Base-by-base conservation (phyloP, 257 asterid genomes). In the Gentiana dahurica region DNA sequence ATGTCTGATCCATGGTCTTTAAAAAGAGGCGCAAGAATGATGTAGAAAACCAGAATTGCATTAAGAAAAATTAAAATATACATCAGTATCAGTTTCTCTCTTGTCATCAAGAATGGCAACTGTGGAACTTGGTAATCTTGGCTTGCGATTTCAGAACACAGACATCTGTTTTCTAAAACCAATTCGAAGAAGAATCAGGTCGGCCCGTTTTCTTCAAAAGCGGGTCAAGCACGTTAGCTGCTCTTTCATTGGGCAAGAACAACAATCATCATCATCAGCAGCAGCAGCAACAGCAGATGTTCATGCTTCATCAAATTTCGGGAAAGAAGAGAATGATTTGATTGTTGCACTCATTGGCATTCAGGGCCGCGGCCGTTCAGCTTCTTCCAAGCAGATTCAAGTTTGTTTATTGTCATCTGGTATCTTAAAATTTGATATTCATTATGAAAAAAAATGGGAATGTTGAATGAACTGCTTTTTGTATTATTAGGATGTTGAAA, bases 351-450 rank as follows among this genome's bases (percentile, higher is more conserved):
- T 90, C 59, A 79, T 90, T 68, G 97, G 96, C 58, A 73, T 82
- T 59, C 96, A 80, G 59, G 97, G 96, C 66, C 94, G 96, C 32
- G 97, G 96, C 55, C 85, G 93, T 63, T 68, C 87, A 12, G 82
- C 94, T 66, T 78, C 95, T 7, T 58, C 80, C 36, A 76, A 71
- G 57, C 96, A 84, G 70, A 84, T 87, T 59, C 77, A 78, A 53
- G 97, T 80, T 72, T 60, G 33, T 41, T n/a, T 36, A 32, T 12
- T 41, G 24, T 24, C 24, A 24, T 24, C 24, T 24, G 24, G 24
- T 24, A 24, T 24, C 24, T 24, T 24, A 24, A 24, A 24, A 24
- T 24, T 24, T 24, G 24, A 24, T 24, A 24, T 24, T 24, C 24
- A 11, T 51, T 1, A 11, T 8, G 35, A 37, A 6, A 12, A 35